phyloP scores from a whole-genome alignment of 768 basidiomycete species.

The Leucocoprinus birnbaumii region DNA sequence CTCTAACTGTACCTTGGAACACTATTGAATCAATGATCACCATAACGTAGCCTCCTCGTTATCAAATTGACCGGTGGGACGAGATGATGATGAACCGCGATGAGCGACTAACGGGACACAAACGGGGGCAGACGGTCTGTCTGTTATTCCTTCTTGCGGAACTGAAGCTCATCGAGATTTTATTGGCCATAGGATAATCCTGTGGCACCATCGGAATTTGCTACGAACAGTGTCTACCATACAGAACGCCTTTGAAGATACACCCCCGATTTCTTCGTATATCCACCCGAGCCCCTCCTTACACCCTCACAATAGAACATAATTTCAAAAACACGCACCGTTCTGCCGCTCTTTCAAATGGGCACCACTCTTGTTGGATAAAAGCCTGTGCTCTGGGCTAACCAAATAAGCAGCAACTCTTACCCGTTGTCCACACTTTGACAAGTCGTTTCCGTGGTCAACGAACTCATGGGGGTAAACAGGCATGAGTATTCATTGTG shows the following conservation, averaged over 20 bases:
- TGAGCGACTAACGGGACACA: constrained; percentile 80
- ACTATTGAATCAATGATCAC: background rate
- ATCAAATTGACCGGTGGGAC: constrained; percentile 88
- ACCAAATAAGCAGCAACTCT: too few species aligned
- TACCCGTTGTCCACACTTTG: too few species aligned
- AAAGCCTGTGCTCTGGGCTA: too few species aligned
- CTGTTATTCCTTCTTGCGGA: background rate
- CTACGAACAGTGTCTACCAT: constrained; percentile 73
- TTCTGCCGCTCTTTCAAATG: too few species aligned
- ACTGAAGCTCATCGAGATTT: background rate
- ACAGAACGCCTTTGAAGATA: constrained; percentile 46
- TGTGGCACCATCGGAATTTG: constrained; percentile 64
- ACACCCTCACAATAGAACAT: background rate
- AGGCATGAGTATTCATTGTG: too few species aligned
- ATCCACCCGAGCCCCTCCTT: background rate
- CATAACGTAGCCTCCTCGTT: constrained; percentile 71
- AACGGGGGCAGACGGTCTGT: constrained; percentile 82
- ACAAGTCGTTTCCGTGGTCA: too few species aligned
- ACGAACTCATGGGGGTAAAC: too few species aligned
- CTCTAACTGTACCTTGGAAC: background rate
- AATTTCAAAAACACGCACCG: too few species aligned
- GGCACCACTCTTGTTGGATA: too few species aligned
- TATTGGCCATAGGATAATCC: constrained; percentile 52
- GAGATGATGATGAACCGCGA: constrained; percentile 96
- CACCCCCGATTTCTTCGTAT: background rate